Evolutionary conservation across 768 basidiomycete species (phyloP), one percentile per base, ranked within the genome.

Genomic region (Rhodotorula toruloides): DNA sequence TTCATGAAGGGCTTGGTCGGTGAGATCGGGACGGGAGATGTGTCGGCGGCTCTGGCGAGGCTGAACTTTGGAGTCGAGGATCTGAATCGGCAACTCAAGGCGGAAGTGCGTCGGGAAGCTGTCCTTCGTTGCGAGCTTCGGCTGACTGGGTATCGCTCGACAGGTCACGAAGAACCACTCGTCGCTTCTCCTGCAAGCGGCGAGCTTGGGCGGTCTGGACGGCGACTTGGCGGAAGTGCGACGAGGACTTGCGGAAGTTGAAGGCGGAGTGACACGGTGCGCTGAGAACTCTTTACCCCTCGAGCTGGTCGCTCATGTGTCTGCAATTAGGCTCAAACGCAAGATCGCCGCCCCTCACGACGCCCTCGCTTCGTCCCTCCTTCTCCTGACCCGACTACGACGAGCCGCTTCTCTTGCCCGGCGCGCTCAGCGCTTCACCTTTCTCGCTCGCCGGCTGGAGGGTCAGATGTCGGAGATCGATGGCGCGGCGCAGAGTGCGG

Each of bases 41-140:
- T 96, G 17, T 88, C 89, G 6, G 83, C 90, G 5, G 90, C 91
- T 6, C 87, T 97, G 36, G 86, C 90, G 11, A 92, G 90, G 76
- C 81, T 99, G 7, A 88, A 86, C 67, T 83, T 86, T 74, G 89
- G 87, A 1, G 87, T 97, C 65, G 94, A 97, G 46, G 92, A 98
- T 77, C 86, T 94, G 27, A 86, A 87, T 34, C 90, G 87, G 76
- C 91, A 97, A 77, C 87, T 98, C 57, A 89, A 88, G 78, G 82
- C 81, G 53, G 81, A 94, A 77, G 91, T 93, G 65, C 70, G 86
- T 49, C n/a, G 19, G 32, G 3, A 9, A 32, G 37, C 14, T 13
- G 12, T 22, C 36, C 2, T 19, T 34, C 32, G 36, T 12, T 9
- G 19, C 40, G 3, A 3, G 1, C 25, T 5, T 4, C 12, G 3